These are phyloP conservation scores for Pseudotulostoma volvatum DNA, from an alignment of 495 filamentous ascomycete genomes.

Conservation along the genomic window DNA sequence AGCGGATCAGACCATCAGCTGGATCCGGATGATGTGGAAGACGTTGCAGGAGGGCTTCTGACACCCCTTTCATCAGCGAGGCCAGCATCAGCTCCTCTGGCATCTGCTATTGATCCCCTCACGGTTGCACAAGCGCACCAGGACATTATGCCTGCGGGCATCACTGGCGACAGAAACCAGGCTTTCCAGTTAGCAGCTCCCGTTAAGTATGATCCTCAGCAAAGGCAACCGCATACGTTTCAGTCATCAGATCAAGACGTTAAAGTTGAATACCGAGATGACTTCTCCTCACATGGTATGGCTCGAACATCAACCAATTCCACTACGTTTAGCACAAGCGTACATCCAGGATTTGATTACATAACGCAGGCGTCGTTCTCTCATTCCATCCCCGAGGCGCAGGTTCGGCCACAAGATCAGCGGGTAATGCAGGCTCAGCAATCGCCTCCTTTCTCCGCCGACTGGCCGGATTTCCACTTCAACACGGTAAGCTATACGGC, in stretches of 20 bases:
- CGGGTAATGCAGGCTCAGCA: constrained; percentile 14
- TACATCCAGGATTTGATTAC: constrained; percentile 20
- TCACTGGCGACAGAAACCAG: constrained; percentile 6
- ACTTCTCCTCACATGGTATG: constrained; percentile 19
- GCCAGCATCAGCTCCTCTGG: constrained; percentile 13
- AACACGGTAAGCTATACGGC: constrained; percentile 19
- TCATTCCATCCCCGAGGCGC: constrained; percentile 8
- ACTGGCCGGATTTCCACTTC: constrained; percentile 30
- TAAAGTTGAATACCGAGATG: constrained; percentile 18
- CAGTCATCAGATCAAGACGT: constrained; percentile 13
- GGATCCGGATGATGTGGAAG: constrained; percentile 11
- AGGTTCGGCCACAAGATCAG: constrained; percentile 10
- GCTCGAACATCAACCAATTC: constrained; percentile 13
- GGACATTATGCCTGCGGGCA: constrained; percentile 6
- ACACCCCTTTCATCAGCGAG: constrained; percentile 20
- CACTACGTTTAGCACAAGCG: constrained; percentile 19
- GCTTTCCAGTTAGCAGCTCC: constrained; percentile 19
- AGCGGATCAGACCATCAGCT: constrained; percentile 14
- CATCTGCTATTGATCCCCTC: constrained; percentile 17
- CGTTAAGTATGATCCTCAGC: constrained; percentile 18
- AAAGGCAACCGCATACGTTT: constrained; percentile 12
- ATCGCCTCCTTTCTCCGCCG: constrained; percentile 13
- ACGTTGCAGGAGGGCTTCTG: constrained; percentile 16
- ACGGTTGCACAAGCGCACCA: constrained; percentile 5
- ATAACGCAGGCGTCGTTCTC: constrained; percentile 14